These are phyloP conservation scores for Pulveroboletus sp. DNA, from an alignment of 768 basidiomycete genomes.

Conservation along the genomic window DNA sequence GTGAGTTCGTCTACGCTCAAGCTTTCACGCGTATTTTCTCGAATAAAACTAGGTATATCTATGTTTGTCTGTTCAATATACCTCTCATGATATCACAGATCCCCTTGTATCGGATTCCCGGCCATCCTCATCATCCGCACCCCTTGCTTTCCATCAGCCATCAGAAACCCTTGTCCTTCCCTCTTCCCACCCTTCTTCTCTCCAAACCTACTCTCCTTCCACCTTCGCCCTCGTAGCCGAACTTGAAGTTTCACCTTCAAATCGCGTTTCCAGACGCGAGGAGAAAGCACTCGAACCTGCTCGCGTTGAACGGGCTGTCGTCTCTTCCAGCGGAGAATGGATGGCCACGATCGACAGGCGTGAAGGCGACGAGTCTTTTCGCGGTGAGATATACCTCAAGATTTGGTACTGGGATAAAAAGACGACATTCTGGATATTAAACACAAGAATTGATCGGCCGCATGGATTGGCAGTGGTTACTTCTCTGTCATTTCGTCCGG, in stretches of 20 bases:
- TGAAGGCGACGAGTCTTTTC: conserved; percentile 62
- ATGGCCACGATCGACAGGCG: conserved; percentile 88
- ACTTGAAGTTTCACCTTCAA: conserved; percentile 91
- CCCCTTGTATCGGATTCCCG: conserved; percentile 31
- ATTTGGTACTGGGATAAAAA: conserved; percentile 84
- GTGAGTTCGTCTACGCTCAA: conserved; percentile 70
- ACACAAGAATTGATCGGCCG: conserved; percentile 86
- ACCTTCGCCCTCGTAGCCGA: conserved; percentile 74
- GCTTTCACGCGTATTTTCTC: conserved; percentile 68
- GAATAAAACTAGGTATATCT: conserved; percentile 71
- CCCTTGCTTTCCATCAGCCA: conserved; percentile 71
- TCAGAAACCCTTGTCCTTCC: conserved; percentile 82
- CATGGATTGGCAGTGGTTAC: conserved; percentile 68
- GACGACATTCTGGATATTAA: conserved; percentile 64
- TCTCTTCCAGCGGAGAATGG: conserved; percentile 78
- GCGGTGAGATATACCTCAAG: conserved; percentile 77
- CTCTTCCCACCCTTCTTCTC: conserved; percentile 92
- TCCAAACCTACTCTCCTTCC: conserved; percentile 83
- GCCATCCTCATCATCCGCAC: conserved; percentile 44
- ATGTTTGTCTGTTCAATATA: neutral
- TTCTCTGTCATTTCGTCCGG: conserved; percentile 67
- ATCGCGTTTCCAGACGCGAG: conserved; percentile 80
- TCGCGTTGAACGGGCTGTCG: conserved; percentile 64
- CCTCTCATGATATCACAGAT: conserved; percentile 27
- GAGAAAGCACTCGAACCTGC: conserved; percentile 74